Conservation (phyloP, 2,329 filamentous ascomycete species). For the Madurella mycetomatis region DNA sequence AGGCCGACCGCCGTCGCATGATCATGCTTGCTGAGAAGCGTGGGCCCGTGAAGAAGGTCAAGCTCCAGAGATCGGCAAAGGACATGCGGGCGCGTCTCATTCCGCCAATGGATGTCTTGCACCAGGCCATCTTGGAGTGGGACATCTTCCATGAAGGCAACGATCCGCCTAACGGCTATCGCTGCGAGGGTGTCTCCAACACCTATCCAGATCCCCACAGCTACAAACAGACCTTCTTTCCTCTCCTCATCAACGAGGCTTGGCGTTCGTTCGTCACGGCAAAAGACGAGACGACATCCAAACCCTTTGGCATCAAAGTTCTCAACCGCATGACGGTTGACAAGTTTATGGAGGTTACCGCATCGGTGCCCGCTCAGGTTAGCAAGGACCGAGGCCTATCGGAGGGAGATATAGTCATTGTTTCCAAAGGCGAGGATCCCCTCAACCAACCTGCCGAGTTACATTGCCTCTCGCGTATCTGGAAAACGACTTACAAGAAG, state of each 20-base stretch:
- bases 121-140: slow-evolving; percentile 85
- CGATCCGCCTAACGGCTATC: slow-evolving; percentile 71
- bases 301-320: slow-evolving; percentile 82
- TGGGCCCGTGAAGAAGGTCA: slow-evolving; percentile 78
- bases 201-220: slow-evolving; percentile 70
- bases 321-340: slow-evolving; percentile 86
- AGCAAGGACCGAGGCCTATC: slow-evolving; percentile 68
- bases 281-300: slow-evolving; percentile 78
- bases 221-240: slow-evolving; percentile 88
- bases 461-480: slow-evolving; percentile 83
- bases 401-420: slow-evolving; percentile 83
- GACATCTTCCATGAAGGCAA: slow-evolving; percentile 89
- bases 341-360: slow-evolving; percentile 87
- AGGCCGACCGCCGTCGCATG: slow-evolving; percentile 42
- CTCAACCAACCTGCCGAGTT: slow-evolving; percentile 60
- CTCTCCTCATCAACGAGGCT: slow-evolving; percentile 84
- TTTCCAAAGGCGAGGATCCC: slow-evolving; percentile 71
- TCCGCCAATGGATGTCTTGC: slow-evolving; percentile 79
- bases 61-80: slow-evolving; percentile 75
- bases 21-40: slow-evolving; percentile 52
- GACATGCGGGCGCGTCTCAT: slow-evolving; percentile 92
- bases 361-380: slow-evolving; percentile 66
- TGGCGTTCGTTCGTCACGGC: slow-evolving; percentile 92
- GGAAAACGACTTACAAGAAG: slow-evolving; percentile 75
- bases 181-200: slow-evolving; percentile 72